Percentiles rank a stretch among this genome's conserved stretches.
Evolutionary conservation across 176 grass and related monocot genomes (phyloP).

Genomic region (Alloteropsis semialata): DNA sequence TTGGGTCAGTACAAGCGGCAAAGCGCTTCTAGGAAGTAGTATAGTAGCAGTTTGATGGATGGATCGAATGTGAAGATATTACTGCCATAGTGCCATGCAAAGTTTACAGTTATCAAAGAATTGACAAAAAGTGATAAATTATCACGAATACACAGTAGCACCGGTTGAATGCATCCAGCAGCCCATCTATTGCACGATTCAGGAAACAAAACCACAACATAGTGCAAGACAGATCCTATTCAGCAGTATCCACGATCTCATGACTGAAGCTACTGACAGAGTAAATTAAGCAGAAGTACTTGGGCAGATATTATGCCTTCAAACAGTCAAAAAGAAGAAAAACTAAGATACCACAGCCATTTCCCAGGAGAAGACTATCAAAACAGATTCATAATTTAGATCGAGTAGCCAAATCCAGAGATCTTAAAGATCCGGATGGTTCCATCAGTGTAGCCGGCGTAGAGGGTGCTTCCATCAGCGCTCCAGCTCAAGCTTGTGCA

Average conservation of each 20-base stretch:
- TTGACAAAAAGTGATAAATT: background rate
- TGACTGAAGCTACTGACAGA: constrained; percentile 34
- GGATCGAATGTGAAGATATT: no score
- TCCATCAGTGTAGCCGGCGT: constrained; percentile 84
- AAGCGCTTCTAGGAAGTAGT: no score
- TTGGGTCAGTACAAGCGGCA: no score
- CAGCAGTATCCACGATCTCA: constrained; percentile 32
- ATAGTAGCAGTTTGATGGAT: no score
- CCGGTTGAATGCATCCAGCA: background rate
- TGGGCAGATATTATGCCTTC: constrained; percentile 38
- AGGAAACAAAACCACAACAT: constrained; percentile 14
- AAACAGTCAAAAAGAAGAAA: constrained; percentile 31
- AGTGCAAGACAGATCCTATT: constrained; percentile 16
- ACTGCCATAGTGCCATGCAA: no score
- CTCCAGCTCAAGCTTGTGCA: constrained; percentile 92
- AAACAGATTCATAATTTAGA: constrained; percentile 38
- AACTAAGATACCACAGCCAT: constrained; percentile 11
- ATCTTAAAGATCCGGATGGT: constrained; percentile 73
- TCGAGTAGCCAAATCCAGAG: constrained; percentile 51
- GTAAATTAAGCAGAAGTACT: constrained; percentile 34
- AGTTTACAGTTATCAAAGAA: background rate
- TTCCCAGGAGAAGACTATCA: background rate
- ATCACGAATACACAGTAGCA: background rate
- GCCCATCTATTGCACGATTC: constrained; percentile 3
- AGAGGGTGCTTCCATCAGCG: constrained; percentile 78